Conservation (phyloP, 352 stramenopile genomes). For the Phytophthora idaei region DNA sequence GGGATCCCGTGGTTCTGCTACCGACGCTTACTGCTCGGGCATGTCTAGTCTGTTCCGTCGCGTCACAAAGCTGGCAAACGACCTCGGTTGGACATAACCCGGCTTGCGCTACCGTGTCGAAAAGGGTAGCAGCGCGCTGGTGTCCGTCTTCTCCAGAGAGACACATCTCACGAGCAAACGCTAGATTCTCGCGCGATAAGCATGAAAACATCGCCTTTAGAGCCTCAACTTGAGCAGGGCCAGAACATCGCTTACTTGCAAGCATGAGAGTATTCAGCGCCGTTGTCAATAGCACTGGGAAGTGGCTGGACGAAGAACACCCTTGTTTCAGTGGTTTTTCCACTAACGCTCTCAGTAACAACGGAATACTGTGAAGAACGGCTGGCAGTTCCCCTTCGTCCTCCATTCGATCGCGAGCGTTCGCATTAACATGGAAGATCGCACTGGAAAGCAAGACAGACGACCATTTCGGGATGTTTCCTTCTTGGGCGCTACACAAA, state of each 20-base stretch:
- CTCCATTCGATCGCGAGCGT: slow-evolving; percentile 44
- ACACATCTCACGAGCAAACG: slow-evolving; percentile 29
- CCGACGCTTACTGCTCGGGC: slow-evolving; percentile 30
- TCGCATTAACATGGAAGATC: slow-evolving; percentile 55
- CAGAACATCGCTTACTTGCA: slow-evolving; percentile 43
- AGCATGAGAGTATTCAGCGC: slow-evolving; percentile 41
- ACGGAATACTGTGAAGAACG: slow-evolving; percentile 42
- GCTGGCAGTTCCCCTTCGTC: slow-evolving; percentile 45
- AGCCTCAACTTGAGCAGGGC: slow-evolving; percentile 42
- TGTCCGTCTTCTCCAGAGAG: slow-evolving; percentile 17
- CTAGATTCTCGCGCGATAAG: slow-evolving; percentile 46
- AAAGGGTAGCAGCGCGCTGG: slow-evolving; percentile 16
- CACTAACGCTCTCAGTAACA: slow-evolving; percentile 36
- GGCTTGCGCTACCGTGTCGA: slow-evolving; percentile 39
- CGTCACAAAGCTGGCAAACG: slow-evolving; percentile 49
- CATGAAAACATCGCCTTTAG: slow-evolving; percentile 47
- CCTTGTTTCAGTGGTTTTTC: slow-evolving; percentile 15
- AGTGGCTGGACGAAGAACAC: slow-evolving; percentile 21
- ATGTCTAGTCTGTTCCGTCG: slow-evolving; percentile 37
- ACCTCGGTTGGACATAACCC: slow-evolving; percentile 51
- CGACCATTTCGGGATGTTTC: slow-evolving; percentile 32
- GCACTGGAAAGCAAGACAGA: slow-evolving; percentile 42
- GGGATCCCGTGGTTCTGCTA: slow-evolving; percentile 14
- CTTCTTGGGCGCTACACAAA: slow-evolving; percentile 4
- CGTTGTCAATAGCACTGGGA: slow-evolving; percentile 36